Evolutionary conservation across 176 grass and related monocot genomes (phyloP), one percentile per base, ranked within the genome.

Genomic region (Oryza glumipatula): DNA sequence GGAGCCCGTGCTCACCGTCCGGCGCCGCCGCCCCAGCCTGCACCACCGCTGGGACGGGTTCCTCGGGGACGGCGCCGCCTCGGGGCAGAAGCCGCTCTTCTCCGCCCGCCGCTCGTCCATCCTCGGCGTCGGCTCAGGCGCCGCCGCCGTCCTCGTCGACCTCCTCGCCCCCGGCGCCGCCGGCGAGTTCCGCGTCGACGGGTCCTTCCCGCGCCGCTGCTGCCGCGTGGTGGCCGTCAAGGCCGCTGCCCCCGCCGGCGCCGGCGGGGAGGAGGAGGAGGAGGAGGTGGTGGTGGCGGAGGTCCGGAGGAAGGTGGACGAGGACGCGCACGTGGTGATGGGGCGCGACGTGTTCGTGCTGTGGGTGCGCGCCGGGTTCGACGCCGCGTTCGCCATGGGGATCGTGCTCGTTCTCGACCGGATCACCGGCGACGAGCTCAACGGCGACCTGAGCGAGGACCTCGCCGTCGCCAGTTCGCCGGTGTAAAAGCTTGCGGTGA

Each of bases 31-130:
- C 49, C 96, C 93, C 41, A 99, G 96, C 88, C 85, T 99, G 83
- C 96, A 96, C 86, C 78, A 91, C 51, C 86, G 96, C 70, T 99
- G 96, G 96, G 96, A 99, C 65, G 96, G 91, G 9, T 99, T 92
- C 88, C 68, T 86, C 3, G 96, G 96, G 2, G 96, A 96, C 86
- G 84, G 78, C 73, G 33, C 35, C 5, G 88, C 65, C 11, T 43
- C 66, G 2, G 84, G 84, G 0, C 80, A 84, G 95, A 93, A 92
- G 86, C 93, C 96, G 9, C 41, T 94, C 36, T 99, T 99, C 89
- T 85, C 93, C 43, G 91, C 92, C 6, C 90, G 96, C 69, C 88
- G 93, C 41, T 94, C 96, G 2, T 92, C 96, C 70, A 99, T 99
- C 86, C 92, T 99, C 69, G 88, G 96, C 80, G 45, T 44, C 61